Evolutionary conservation across 257 asterid genomes (phyloP).

Genomic region (Ajuga chamaepitys): DNA sequence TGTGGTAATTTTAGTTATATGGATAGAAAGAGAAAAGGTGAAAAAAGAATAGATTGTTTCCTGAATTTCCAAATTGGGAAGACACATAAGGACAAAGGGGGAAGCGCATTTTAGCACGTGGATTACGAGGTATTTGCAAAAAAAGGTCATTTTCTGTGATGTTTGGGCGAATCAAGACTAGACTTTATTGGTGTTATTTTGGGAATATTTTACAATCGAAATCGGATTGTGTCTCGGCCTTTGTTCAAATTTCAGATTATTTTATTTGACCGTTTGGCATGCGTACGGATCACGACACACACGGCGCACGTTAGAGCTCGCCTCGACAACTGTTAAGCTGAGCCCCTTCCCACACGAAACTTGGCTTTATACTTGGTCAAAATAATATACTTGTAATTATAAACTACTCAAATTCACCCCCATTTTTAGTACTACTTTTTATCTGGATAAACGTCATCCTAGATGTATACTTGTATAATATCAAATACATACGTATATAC

Average conservation of each 20-base stretch:
- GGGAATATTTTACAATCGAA: slow-evolving; percentile 5
- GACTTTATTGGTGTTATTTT: slow-evolving; percentile 12
- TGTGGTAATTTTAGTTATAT: no score
- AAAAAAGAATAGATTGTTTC: no score
- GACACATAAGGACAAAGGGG: slow-evolving; percentile 16
- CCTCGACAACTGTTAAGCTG: slow-evolving; percentile 3
- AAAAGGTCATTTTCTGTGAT: slow-evolving; percentile 11
- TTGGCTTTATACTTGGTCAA: not conserved
- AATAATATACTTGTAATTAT: not conserved
- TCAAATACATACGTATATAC: no score
- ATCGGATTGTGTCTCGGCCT: slow-evolving; percentile 7
- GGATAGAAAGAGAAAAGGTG: no score
- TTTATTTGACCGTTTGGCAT: slow-evolving; percentile 43
- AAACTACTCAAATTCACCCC: not conserved
- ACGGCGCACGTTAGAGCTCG: slow-evolving; percentile 19
- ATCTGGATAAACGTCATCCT: no score
- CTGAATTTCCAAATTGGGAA: no score
- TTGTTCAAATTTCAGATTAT: slow-evolving; percentile 18
- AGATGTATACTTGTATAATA: no score
- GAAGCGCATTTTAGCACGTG: slow-evolving; percentile 52
- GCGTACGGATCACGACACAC: slow-evolving; percentile 45
- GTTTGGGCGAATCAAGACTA: slow-evolving; percentile 35
- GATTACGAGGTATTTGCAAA: slow-evolving; percentile 40
- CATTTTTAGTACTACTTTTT: not conserved
- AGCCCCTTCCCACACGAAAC: slow-evolving; percentile 4